phyloP scores from a whole-genome alignment of 805 yeast genomes.

The Candida orba region DNA sequence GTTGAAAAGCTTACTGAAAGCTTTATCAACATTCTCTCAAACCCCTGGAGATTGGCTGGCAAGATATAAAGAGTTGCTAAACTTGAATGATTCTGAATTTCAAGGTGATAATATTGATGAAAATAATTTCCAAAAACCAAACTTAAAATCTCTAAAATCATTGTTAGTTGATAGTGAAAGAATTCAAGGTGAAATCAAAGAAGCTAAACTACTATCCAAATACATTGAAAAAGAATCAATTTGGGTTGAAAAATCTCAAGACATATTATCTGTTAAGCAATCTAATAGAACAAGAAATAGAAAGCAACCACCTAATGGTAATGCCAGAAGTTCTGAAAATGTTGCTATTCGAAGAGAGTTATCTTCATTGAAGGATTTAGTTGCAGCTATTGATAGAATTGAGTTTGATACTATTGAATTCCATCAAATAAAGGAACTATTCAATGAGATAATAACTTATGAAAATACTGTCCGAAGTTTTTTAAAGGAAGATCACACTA shows the following conservation, averaged over 20 bases:
- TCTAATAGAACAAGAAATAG: slow-evolving; percentile 32
- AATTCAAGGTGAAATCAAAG: slow-evolving; percentile 34
- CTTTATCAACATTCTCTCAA: slow-evolving; percentile 34
- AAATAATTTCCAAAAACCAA: slow-evolving; percentile 29
- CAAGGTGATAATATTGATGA: neutral
- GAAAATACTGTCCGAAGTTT: slow-evolving; percentile 39
- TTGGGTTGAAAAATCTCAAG: slow-evolving; percentile 52
- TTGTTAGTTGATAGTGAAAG: slow-evolving; percentile 51
- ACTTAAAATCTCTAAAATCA: slow-evolving; percentile 37
- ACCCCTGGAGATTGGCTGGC: slow-evolving; percentile 46
- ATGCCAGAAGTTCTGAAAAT: neutral
- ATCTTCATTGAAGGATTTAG: slow-evolving; percentile 19
- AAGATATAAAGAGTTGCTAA: slow-evolving; percentile 35
- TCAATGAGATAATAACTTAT: slow-evolving; percentile 44
- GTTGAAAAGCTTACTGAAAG: slow-evolving; percentile 31
- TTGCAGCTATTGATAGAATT: slow-evolving; percentile 41
- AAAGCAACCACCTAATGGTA: neutral
- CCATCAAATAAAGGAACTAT: slow-evolving; percentile 48
- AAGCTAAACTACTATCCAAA: slow-evolving; percentile 29
- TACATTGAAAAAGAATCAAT: slow-evolving; percentile 39
- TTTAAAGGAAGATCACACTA: slow-evolving; percentile 25
- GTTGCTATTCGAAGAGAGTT: slow-evolving; percentile 12
- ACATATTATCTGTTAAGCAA: slow-evolving; percentile 33
- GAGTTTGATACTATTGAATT: slow-evolving; percentile 52
- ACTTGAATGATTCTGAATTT: neutral